Conservation (phyloP, 1,284 basidiomycete genomes). For the Ustilago trichophora region DNA sequence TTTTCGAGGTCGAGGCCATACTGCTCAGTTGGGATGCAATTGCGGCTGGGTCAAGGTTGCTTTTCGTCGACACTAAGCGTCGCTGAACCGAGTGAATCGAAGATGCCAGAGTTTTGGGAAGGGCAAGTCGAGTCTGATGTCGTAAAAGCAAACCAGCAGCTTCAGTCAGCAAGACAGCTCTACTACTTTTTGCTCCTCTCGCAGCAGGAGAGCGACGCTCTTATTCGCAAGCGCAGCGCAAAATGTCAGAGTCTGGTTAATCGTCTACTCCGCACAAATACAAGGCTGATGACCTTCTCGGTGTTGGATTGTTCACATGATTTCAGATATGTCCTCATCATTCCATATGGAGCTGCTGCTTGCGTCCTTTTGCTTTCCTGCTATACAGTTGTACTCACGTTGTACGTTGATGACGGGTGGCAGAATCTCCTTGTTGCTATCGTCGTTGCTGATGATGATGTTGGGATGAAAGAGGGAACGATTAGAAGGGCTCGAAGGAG, state of each 20-base stretch:
- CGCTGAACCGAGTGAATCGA: neutral
- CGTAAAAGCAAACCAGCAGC: neutral
- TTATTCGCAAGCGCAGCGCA: too few species aligned
- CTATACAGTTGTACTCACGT: too few species aligned
- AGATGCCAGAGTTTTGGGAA: neutral
- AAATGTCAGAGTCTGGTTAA: constrained; percentile 55
- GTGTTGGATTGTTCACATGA: constrained; percentile 60
- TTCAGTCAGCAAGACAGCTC: neutral
- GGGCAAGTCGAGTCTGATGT: constrained; percentile 5
- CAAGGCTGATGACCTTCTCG: constrained; percentile 44
- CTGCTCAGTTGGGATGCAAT: constrained; percentile 44
- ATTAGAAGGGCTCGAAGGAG: constrained; percentile 2
- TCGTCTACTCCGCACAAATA: constrained; percentile 43
- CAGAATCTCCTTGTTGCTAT: neutral
- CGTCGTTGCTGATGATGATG: neutral
- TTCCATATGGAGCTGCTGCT: neutral
- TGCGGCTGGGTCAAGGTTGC: constrained; percentile 23
- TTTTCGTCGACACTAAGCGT: neutral
- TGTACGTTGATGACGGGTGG: too few species aligned
- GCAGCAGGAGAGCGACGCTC: too few species aligned
- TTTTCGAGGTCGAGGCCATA: constrained; percentile 44
- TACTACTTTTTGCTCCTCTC: too few species aligned
- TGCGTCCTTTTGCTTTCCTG: neutral
- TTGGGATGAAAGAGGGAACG: neutral
- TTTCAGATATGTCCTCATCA: constrained; percentile 53